Base-by-base conservation (phyloP, 768 basidiomycete species). In the Amanita phalloides region DNA sequence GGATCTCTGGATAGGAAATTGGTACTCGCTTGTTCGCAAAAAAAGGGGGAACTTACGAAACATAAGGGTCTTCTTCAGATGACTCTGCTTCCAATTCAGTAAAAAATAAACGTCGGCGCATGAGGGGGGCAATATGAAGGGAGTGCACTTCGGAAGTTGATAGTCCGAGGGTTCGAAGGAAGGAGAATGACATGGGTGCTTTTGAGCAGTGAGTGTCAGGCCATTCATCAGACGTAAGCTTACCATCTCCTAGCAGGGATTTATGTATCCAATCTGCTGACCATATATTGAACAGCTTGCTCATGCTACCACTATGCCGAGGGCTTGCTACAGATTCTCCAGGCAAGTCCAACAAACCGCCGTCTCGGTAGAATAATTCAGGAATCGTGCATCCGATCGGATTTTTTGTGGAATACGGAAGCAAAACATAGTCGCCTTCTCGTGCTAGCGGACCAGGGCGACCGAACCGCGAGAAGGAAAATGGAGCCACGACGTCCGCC, bases 401-500 rank as follows among this genome's bases (percentile, higher is more conserved):
- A 62, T 88, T 97, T 49, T 78, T 76, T 4, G 91, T 84, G 8
- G 91, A 93, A 62, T 97, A 95, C 6, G 90, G 83, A 10, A 86
- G 71, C 43, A 81, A 73, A 46, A 95, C 71, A 50, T 84, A 78
- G 61, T 95, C 90, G n/a, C 87, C 84, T 70, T 98, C 90, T 33
- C 95, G 82, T 48, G 78, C 74, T n/a, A 94, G 67, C 13, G 85
- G 84, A 6, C 86, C 88, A 3, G 92, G 84, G 47, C 78, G 79
- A 39, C 86, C 89, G 63, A 87, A 95, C 20, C 75, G 71, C 44
- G 84, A 81, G 64, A 98, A 96, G 1, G 94, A 87, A 64, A 90
- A 90, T 0, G 96, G 94, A 0, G 94, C 87, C 8, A 86, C 76
- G 38, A 99, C 94, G 64, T 98, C 96, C 25, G 94, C 94, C 13